Evolutionary conservation across 2,329 filamentous ascomycete species (phyloP), one percentile per base, ranked within the genome.

Genomic region (Xylaria sp.): DNA sequence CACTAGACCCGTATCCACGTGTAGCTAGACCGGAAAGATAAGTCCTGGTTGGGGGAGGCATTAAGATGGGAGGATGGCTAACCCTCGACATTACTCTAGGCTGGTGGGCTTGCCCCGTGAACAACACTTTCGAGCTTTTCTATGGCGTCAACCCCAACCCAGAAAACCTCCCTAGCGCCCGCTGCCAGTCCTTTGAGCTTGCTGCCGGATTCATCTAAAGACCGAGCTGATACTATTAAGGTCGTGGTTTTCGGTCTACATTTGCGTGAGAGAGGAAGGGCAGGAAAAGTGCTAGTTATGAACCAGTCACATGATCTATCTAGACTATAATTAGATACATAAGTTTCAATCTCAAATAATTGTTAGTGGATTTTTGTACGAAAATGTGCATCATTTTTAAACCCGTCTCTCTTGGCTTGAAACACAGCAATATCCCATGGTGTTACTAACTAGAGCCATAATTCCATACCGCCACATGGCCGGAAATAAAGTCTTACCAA

Each of bases 51-150:
- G 19, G 17, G 8, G 29, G 29, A 13, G n/a, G 25, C 23, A 4
- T 31, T 17, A 17, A 23, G 25, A 19, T 41, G 29, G 25, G 19
- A 27, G 3, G 19, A 51, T 21, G 31, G 37, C 53, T 58, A 27
- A 62, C 33, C 1, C 2, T 21, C 41, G 17, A 23, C n/a, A 9
- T 33, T 21, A 9, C 3, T 52, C 11, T 35, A 70, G 68, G 68
- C n/a, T 70, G 65, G 57, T 69, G 62, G 62, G 68, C 68, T 9
- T 69, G 67, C 41, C 57, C 64, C n/a, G 58, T 67, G 19, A 25
- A 67, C 52, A 23, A 60, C 43, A 61, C 48, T 27, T 68, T 66
- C 57, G 60, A 65, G 54, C 66, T 69, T 19, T 67, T 64, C 61
- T 70, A 67, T 37, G 67, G 67, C 29, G 15, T 52, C 40, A 48